A percentile compares a stretch with the other conserved stretches of the same genome.
These are phyloP conservation scores for Lycium barbarum DNA, from an alignment of 257 asterid genomes.

Conservation along the genomic window DNA sequence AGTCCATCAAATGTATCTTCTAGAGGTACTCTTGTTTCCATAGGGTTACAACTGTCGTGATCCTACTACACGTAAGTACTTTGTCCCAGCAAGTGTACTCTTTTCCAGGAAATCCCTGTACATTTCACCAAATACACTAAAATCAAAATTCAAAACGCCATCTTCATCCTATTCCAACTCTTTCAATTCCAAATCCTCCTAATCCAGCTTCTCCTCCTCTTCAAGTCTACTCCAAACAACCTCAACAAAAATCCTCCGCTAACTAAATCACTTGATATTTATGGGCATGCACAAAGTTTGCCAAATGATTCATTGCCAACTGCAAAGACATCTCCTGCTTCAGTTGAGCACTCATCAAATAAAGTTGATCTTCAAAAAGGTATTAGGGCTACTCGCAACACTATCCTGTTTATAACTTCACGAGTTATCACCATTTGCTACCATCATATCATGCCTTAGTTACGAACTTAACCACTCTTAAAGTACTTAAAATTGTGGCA, in stretches of 20 bases:
- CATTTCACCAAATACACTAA: slow-evolving; percentile 6
- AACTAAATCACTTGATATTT: neutral
- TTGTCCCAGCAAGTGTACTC: neutral
- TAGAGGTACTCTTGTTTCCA: neutral
- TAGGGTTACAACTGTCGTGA: neutral
- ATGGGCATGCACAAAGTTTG: neutral
- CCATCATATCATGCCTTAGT: slow-evolving; percentile 10
- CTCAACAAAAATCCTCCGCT: neutral
- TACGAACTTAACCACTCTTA: neutral
- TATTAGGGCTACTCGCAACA: neutral
- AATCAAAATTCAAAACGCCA: slow-evolving; percentile 5
- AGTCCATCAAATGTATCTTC: slow-evolving; percentile 16
- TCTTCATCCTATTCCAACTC: neutral
- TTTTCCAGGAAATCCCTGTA: neutral
- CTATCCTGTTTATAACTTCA: neutral
- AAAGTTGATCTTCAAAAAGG: neutral
- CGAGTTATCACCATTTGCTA: neutral
- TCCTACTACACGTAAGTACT: neutral
- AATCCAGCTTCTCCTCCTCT: slow-evolving; percentile 5
- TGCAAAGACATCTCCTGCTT: neutral
- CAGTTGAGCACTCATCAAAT: neutral
- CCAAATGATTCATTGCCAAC: neutral
- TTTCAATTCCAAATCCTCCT: neutral
- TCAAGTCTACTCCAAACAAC: slow-evolving; percentile 20
- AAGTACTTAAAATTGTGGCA: neutral